Evolutionary conservation across 1,284 basidiomycete species (phyloP).

Genomic region (Phellopilus nigrolimitatus): DNA sequence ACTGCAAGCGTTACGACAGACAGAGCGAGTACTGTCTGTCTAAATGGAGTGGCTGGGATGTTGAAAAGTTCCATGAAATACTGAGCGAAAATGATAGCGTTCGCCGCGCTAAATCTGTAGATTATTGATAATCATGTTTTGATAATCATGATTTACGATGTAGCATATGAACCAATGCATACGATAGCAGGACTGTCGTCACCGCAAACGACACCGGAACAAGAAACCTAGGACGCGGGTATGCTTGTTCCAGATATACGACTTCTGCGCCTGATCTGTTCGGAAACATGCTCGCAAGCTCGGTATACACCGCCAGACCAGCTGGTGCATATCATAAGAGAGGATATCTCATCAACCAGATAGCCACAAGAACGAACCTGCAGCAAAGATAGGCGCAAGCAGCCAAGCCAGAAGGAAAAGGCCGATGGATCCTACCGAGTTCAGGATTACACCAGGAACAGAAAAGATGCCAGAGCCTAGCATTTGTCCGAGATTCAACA

Average conservation of each 20-base stretch:
- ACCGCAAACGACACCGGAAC: constrained; percentile 41
- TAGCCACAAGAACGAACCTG: constrained; percentile 24
- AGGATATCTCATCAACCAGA: background rate
- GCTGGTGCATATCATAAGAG: constrained; percentile 18
- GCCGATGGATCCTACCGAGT: constrained; percentile 39
- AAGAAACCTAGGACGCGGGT: constrained; percentile 31
- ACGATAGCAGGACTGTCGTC: constrained; percentile 38
- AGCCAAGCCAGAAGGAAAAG: constrained; percentile 41
- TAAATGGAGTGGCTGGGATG: constrained; percentile 22
- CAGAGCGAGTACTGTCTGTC: constrained; percentile 26
- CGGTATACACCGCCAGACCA: constrained; percentile 26
- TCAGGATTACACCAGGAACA: constrained; percentile 37
- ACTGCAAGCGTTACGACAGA: constrained; percentile 25
- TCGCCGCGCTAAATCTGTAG: constrained; percentile 26
- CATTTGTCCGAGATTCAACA: constrained; percentile 35
- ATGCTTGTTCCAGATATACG: constrained; percentile 44
- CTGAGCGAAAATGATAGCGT: constrained; percentile 29
- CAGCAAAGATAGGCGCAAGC: constrained; percentile 35
- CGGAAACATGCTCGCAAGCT: constrained; percentile 36
- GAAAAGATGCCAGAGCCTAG: constrained; percentile 41
- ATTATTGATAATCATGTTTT: background rate
- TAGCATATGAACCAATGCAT: constrained; percentile 3
- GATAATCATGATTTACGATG: background rate
- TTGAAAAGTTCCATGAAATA: constrained; percentile 27
- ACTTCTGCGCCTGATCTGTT: constrained; percentile 45